These are phyloP conservation scores for Vanrija sp. DNA, from an alignment of 1,284 basidiomycete species.

Conservation along the genomic window DNA sequence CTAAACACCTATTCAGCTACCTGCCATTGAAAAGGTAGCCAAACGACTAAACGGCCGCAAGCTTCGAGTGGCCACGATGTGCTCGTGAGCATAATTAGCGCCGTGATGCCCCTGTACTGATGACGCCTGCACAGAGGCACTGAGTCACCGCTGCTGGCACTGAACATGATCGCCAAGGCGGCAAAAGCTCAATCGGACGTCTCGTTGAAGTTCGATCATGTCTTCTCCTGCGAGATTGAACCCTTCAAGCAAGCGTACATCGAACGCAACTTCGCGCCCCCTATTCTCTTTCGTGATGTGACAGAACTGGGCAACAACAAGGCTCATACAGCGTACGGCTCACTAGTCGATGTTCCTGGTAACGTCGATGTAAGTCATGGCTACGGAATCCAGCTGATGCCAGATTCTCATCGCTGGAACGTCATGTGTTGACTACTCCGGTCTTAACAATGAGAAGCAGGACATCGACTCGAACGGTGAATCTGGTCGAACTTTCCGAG, in stretches of 20 bases:
- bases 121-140: slow-evolving; percentile 64
- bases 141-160: slow-evolving; percentile 85
- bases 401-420: slow-evolving; percentile 80
- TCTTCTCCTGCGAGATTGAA: slow-evolving; percentile 96
- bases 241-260: slow-evolving; percentile 98
- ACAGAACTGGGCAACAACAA: slow-evolving; percentile 76
- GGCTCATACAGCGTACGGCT: slow-evolving; percentile 88
- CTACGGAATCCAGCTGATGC: slow-evolving; percentile 1
- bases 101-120: not conserved
- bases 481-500: slow-evolving; percentile 81
- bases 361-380: slow-evolving; percentile 63
- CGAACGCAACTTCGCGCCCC: slow-evolving; percentile 79
- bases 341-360: slow-evolving; percentile 77
- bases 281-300: slow-evolving; percentile 88
- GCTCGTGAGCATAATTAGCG: slow-evolving; percentile 50
- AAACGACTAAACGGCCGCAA: slow-evolving; percentile 72
- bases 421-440: slow-evolving; percentile 94
- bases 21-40: slow-evolving; percentile 54
- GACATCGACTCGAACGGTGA: slow-evolving; percentile 81
- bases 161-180: slow-evolving; percentile 73
- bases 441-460: slow-evolving; percentile 89
- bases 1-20: slow-evolving; percentile 20
- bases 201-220: slow-evolving; percentile 75
- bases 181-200: slow-evolving; percentile 67
- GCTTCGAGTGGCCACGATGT: slow-evolving; percentile 93